These are phyloP conservation scores for Melanogaster broomeanus DNA, from an alignment of 768 basidiomycete genomes.

Conservation along the genomic window DNA sequence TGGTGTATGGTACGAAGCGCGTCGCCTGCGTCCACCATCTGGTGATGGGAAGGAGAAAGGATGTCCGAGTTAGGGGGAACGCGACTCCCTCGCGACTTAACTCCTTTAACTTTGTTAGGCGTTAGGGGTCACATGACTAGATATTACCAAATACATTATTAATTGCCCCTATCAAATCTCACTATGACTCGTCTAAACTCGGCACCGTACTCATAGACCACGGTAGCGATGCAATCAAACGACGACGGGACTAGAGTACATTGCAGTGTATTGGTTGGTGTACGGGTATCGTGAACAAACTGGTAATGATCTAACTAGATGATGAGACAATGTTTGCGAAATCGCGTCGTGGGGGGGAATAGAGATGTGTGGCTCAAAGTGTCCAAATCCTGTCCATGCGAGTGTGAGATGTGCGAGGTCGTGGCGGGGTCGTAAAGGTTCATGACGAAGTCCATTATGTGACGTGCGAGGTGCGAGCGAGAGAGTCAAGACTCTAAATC, in stretches of 20 bases:
- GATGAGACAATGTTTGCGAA: conserved; percentile 20
- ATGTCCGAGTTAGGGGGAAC: not conserved
- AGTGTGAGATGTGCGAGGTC: conserved; percentile 11
- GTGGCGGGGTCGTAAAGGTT: conserved; percentile 6
- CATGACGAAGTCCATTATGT: not conserved
- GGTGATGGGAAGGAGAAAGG: conserved; percentile 7
- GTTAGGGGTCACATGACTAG: conserved; percentile 15
- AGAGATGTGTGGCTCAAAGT: conserved; percentile 1
- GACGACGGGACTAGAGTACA: not conserved
- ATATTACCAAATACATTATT: not conserved
- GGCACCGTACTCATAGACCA: not conserved
- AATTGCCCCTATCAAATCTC: conserved; percentile 2
- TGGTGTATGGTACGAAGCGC: conserved; percentile 20
- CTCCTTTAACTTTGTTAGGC: no score
- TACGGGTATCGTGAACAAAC: conserved; percentile 27
- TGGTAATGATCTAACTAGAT: conserved; percentile 30
- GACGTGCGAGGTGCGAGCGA: not conserved
- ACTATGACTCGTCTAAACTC: not conserved
- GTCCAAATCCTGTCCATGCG: conserved; percentile 5
- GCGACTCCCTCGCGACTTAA: conserved; percentile 8
- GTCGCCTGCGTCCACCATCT: conserved; percentile 12
- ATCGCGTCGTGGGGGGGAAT: conserved; percentile 2
- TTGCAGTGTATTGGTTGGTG: conserved; percentile 13
- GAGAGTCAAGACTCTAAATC: conserved; percentile 42
- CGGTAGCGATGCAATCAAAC: not conserved